Base-by-base conservation (phyloP, 306 rosid species). In the Ammopiptanthus mongolicus region DNA sequence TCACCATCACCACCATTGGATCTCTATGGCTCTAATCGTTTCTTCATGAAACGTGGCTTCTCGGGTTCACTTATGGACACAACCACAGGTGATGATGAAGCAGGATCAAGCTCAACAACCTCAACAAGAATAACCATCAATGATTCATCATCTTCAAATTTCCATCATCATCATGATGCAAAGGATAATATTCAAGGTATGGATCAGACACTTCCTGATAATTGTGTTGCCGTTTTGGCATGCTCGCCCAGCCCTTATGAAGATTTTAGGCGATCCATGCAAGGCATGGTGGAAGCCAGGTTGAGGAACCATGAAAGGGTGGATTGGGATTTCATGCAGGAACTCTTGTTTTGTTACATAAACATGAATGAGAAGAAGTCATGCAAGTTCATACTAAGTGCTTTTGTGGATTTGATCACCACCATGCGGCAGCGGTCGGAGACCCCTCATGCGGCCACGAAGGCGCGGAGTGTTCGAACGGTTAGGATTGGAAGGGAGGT, bases 291-390 rank as follows among this genome's bases (percentile, higher is more conserved):
- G n/a, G 90, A 91, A 34, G 80, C 74, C 0, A 85, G 87, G 5
- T 1, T 71, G 48, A 82, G 63, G 13, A 78, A 82, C 6, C 25
- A 80, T 2, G 86, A 80, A 57, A 67, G 14, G 11, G 87, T 94
- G 4, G 96, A 94, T 59, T 94, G 98, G 97, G 87, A 84, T 41
- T 94, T 91, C 85, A 81, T 91, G 97, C 88, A 87, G 31, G 95
- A 94, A 76, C 87, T 94, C 65, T 70, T 94, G 75, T 86, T 88
- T 57, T 76, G 81, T 56, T 84, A 87, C 56, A 72, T 94, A 0
- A 91, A 84, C 44, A 29, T 89, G 5, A 94, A 94, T 56, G 88
- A 94, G 17, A 91, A 91, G 63, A 88, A 83, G 28, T 84, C 85
- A 1, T 77, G 85, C 73, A 87, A 77, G 77, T 90, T 82, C 71